Base-by-base conservation (phyloP, 208 protist species). In the Trypanosoma mega region DNA sequence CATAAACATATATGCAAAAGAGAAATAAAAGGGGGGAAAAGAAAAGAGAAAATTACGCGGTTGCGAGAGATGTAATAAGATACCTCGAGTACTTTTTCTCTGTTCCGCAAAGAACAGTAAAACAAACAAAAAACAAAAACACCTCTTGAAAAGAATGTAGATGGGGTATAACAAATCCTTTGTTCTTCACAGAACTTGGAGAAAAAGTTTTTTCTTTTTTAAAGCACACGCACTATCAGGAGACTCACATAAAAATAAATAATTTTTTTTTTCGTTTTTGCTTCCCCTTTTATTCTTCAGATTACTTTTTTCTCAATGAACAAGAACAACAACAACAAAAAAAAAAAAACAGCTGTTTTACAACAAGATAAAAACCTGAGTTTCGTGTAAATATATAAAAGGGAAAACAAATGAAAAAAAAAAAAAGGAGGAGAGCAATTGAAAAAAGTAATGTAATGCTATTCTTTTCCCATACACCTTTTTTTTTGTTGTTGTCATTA, bases 401-500 rank as follows among this genome's bases (percentile, higher is more conserved):
- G 31, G 7, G 8, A 54, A 54, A 54, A 33, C 5, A 34, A n/a
- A 31, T 18, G 26, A 54, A 24, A 11, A 33, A 54, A 16, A 33
- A 33, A 11, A 26, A 26, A 12, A 54, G 31, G 7, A 54, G n/a
- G 16, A 12, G 16, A 16, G n/a, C 7, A 54, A n/a, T n/a, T n/a
- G 31, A 26, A 54, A 33, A 54, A 16, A 31, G 8, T 31, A 31
- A 5, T 24, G 48, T 31, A 14, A 7, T n/a, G 23, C 26, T 33
- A 16, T 33, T 54, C n/a, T 34, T 11, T 21, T 34, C 9, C 8
- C 9, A 27, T 27, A 27, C 7, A 34, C 8, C 26, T 7, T 52
- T 52, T 24, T 53, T 43, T 31, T 49, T 36, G 26, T 21, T 61
- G 46, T 36, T 46, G 21, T 48, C 12, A 50, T 61, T 47, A 18